Evolutionary conservation across 2,329 filamentous ascomycete genomes (phyloP).

Genomic region (Sphaerulina musiva): DNA sequence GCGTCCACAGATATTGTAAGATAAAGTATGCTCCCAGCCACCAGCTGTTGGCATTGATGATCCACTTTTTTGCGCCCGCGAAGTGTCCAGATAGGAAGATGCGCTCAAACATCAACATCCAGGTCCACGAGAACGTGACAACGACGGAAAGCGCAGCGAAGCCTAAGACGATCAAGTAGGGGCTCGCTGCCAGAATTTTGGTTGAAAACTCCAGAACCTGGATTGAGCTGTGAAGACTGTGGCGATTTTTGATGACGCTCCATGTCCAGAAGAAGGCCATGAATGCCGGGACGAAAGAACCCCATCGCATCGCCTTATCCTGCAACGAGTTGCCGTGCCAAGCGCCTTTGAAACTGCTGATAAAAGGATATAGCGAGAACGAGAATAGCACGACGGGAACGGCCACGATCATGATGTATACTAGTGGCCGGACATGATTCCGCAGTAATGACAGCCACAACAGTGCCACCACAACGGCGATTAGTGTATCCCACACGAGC

Average conservation of each 20-base stretch:
- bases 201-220: conserved; percentile 89
- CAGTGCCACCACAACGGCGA: conserved; percentile 81
- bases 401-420: conserved; percentile 71
- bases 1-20: conserved; percentile 90
- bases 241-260: conserved; percentile 71
- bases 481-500: conserved; percentile 80
- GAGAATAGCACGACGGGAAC: conserved; percentile 82
- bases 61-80: conserved; percentile 54
- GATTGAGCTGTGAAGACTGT: conserved; percentile 74
- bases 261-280: conserved; percentile 75
- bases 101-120: conserved; percentile 93
- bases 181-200: conserved; percentile 76
- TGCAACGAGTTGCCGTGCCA: conserved; percentile 73
- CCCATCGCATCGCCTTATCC: conserved; percentile 82
- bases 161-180: conserved; percentile 75
- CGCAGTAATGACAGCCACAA: conserved; percentile 84
- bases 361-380: conserved; percentile 84
- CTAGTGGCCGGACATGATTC: conserved; percentile 79
- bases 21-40: conserved; percentile 92
- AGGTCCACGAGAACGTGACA: conserved; percentile 88
- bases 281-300: conserved; percentile 67
- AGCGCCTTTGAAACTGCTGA: conserved; percentile 76
- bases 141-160: conserved; percentile 68
- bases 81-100: conserved; percentile 91
- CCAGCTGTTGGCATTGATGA: conserved; percentile 85